phyloP scores from a whole-genome alignment of 306 rosid species.

The Lithocarpus polystachyus region DNA sequence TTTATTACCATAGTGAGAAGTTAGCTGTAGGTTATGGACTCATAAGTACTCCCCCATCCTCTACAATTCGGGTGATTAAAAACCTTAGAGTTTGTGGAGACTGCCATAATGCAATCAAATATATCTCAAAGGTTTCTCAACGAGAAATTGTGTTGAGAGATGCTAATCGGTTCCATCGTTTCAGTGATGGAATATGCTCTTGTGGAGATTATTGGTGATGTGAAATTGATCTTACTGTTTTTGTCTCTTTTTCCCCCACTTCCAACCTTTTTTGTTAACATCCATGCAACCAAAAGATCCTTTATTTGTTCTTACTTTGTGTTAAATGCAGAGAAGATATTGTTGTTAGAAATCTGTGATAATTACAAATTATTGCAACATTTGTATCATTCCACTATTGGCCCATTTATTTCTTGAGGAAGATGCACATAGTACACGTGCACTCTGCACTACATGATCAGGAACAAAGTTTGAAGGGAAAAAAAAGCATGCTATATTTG shows the following conservation, averaged over 20 bases:
- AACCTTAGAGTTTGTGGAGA: constrained; percentile 79
- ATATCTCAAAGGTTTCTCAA: constrained; percentile 48
- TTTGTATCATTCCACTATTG: not conserved
- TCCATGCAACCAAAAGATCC: not conserved
- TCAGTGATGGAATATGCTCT: constrained; percentile 45
- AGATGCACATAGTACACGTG: not conserved
- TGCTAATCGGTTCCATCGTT: constrained; percentile 77
- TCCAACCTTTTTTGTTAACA: not conserved
- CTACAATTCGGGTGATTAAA: constrained; percentile 59
- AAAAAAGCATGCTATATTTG: no score
- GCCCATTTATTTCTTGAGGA: not conserved
- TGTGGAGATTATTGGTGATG: constrained; percentile 65
- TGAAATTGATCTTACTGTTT: not conserved
- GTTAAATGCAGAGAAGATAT: not conserved
- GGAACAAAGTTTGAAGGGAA: not conserved
- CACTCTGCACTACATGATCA: not conserved
- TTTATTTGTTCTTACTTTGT: not conserved
- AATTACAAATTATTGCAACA: not conserved
- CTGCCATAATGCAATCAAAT: constrained; percentile 75
- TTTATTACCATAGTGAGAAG: constrained; percentile 64
- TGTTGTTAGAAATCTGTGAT: not conserved
- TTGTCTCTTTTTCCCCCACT: not conserved
- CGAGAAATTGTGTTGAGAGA: constrained; percentile 71
- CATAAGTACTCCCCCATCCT: constrained; percentile 45
- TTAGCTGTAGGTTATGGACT: constrained; percentile 63